Evolutionary conservation across 164 flowering plant species (phyloP).

Genomic region (Kalanchoe fedtschenkoi): DNA sequence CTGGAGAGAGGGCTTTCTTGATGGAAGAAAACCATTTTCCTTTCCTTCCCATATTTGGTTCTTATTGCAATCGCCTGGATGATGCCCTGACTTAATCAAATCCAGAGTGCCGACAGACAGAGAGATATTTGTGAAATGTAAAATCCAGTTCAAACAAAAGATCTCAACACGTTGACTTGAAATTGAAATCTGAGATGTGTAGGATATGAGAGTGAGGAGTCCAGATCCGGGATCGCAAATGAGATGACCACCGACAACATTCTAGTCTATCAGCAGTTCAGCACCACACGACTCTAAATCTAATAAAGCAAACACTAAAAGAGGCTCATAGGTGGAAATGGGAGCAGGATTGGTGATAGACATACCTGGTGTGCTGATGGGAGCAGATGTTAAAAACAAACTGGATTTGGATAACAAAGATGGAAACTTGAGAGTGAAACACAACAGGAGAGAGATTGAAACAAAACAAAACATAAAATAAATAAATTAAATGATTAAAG

Average conservation of each 20-base stretch:
- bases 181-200: neutral
- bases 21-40: conserved; percentile 37
- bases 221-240: neutral
- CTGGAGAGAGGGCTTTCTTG: conserved; percentile 39
- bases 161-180: neutral
- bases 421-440: neutral
- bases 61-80: conserved; percentile 15
- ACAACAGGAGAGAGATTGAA: neutral
- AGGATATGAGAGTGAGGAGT: too few relatives aligned
- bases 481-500: neutral
- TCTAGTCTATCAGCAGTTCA: neutral
- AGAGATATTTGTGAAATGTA: too few relatives aligned
- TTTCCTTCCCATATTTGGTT: conserved; percentile 53
- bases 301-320: neutral
- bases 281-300: too few relatives aligned
- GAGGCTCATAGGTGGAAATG: neutral
- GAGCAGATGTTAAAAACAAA: neutral
- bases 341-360: neutral
- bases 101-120: neutral
- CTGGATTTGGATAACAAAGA: neutral
- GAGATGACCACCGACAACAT: neutral
- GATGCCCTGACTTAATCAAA: neutral
- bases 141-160: too few relatives aligned
- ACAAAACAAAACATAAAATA: neutral
- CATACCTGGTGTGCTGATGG: neutral